Evolutionary conservation across 2,329 filamentous ascomycete genomes (phyloP).

Genomic region (Penicillium sp.): DNA sequence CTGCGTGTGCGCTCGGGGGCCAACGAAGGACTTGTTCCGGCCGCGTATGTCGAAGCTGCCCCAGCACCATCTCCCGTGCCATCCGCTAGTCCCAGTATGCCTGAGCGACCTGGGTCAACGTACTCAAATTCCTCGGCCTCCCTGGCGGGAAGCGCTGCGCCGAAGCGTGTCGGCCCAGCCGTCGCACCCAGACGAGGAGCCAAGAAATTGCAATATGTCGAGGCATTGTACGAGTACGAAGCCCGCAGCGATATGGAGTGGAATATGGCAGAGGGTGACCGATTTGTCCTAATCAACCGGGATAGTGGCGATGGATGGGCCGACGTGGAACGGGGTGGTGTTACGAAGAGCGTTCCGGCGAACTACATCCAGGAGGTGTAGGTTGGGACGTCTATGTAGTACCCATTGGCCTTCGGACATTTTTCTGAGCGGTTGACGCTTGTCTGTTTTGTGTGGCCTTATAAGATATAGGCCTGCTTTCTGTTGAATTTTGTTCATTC

Average conservation of each 20-base stretch:
- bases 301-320: conserved; percentile 95
- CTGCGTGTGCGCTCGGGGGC: conserved; percentile 71
- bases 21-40: conserved; percentile 81
- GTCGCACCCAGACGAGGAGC: conserved; percentile 88
- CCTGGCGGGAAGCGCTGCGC: conserved; percentile 54
- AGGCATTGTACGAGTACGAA: conserved; percentile 88
- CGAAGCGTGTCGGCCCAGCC: conserved; percentile 85
- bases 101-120: conserved; percentile 66
- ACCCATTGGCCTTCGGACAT: conserved; percentile 3
- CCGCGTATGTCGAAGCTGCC: conserved; percentile 75
- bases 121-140: conserved; percentile 78
- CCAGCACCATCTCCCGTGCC: conserved; percentile 48
- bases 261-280: conserved; percentile 86
- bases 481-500: not conserved
- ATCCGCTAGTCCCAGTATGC: conserved; percentile 31
- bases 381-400: conserved; percentile 7
- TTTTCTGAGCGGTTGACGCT: not conserved
- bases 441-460: not conserved
- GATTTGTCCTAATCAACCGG: conserved; percentile 83
- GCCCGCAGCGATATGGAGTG: conserved; percentile 85
- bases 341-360: conserved; percentile 85
- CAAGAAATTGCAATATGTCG: conserved; percentile 91
- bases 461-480: not conserved
- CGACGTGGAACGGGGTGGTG: conserved; percentile 89
- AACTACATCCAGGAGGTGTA: conserved; percentile 82